A percentile compares a stretch with the other conserved stretches of the same genome.
These are phyloP conservation scores for Lagenidium sp. DNA, from an alignment of 352 stramenopile species.

Conservation along the genomic window DNA sequence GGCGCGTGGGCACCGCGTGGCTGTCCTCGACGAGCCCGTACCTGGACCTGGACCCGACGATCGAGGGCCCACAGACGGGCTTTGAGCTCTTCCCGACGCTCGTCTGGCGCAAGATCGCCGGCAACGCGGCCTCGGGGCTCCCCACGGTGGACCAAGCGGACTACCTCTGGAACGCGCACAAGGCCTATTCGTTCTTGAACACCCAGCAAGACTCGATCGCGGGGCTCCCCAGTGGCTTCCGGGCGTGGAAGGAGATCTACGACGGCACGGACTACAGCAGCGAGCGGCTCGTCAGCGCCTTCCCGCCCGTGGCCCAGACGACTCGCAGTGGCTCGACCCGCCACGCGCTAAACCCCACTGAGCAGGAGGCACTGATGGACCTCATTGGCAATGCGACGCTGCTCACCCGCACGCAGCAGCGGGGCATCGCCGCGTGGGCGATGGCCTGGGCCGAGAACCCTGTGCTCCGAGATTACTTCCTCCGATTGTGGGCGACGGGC, in stretches of 20 bases:
- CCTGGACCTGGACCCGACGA: slow-evolving; percentile 32
- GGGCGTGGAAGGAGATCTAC: slow-evolving; percentile 51
- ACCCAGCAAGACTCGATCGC: slow-evolving; percentile 4
- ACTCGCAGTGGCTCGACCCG: slow-evolving; percentile 5
- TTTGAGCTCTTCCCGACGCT: slow-evolving; percentile 40
- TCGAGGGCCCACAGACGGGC: slow-evolving; percentile 26
- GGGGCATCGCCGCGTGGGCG: slow-evolving; percentile 35
- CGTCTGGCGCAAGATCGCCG: slow-evolving; percentile 15
- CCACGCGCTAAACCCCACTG: slow-evolving; percentile 11
- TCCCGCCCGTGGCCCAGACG: slow-evolving; percentile 17
- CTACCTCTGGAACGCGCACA: slow-evolving; percentile 25
- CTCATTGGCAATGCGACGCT: slow-evolving; percentile 19
- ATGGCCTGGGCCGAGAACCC: slow-evolving; percentile 32
- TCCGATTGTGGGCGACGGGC: slow-evolving; percentile 37
- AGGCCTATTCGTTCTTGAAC: slow-evolving; percentile 34
- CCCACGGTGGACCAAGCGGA: slow-evolving; percentile 30
- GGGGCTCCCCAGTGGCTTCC: slow-evolving; percentile 32
- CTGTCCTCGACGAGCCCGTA: slow-evolving; percentile 14
- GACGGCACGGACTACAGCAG: slow-evolving; percentile 43
- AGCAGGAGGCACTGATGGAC: slow-evolving; percentile 17
- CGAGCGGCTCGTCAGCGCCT: slow-evolving; percentile 27
- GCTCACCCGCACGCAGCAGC: slow-evolving; percentile 28
- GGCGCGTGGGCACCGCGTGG: slow-evolving; percentile 26
- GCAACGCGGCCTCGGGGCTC: slow-evolving; percentile 3
- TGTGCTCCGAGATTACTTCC: slow-evolving; percentile 32